Evolutionary conservation across 768 basidiomycete genomes (phyloP).

Genomic region (Calocybe gangraenosa): DNA sequence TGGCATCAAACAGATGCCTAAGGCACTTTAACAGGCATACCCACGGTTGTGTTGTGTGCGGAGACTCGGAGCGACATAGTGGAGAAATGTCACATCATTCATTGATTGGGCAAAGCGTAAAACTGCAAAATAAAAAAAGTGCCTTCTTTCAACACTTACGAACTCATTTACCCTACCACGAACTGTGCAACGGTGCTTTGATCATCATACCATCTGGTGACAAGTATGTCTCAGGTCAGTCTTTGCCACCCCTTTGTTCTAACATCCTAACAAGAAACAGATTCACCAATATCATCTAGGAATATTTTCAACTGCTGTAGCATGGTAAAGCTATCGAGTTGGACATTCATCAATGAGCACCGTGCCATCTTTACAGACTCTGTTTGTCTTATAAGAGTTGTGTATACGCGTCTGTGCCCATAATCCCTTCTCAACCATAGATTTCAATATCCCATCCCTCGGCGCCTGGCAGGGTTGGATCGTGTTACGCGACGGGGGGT

Average conservation of each 20-base stretch:
- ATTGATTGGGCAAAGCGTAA: neutral
- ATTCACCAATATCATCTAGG: slow-evolving; percentile 24
- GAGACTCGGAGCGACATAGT: neutral
- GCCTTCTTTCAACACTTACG: no score
- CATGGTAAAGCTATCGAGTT: slow-evolving; percentile 32
- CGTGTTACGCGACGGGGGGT: slow-evolving; percentile 9
- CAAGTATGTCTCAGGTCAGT: slow-evolving; percentile 21
- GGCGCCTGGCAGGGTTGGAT: slow-evolving; percentile 26
- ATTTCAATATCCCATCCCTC: slow-evolving; percentile 15
- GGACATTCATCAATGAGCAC: slow-evolving; percentile 22
- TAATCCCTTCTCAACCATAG: slow-evolving; percentile 25
- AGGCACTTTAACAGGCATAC: neutral
- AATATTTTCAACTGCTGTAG: slow-evolving; percentile 13
- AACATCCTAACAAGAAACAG: no score
- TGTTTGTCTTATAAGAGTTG: slow-evolving; percentile 33
- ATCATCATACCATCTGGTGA: slow-evolving; percentile 23
- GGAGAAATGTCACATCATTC: neutral
- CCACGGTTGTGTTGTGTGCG: slow-evolving; percentile 1
- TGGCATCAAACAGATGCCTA: neutral
- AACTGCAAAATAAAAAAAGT: neutral
- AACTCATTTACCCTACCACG: slow-evolving; percentile 16
- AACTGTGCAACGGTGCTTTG: slow-evolving; percentile 12
- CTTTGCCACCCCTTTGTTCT: slow-evolving; percentile 15
- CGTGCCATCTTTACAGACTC: slow-evolving; percentile 26
- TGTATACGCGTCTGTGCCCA: slow-evolving; percentile 28